Base-by-base conservation (phyloP, 176 grass and related monocot genomes). In the Calamus simplicifolius region DNA sequence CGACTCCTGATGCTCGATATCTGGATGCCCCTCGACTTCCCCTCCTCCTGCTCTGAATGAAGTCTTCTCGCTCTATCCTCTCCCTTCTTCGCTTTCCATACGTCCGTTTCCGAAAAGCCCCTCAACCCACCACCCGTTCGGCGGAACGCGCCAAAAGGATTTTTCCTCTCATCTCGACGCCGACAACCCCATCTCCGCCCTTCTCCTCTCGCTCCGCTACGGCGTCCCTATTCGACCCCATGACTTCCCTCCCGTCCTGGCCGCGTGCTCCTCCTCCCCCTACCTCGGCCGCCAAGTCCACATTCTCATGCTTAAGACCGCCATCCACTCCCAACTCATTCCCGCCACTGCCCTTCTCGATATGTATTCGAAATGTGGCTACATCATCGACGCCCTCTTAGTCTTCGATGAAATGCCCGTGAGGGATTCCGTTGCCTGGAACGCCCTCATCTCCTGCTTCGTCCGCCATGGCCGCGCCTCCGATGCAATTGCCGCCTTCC, bases 331-430 rank as follows among this genome's bases (percentile, higher is more conserved):
- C 23, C 28, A 49, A 54, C 58, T 77, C 21, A 38, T 76, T 52
- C 67, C 74, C 38, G 62, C 81, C 70, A 89, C 81, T 38, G 74
- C 86, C 50, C 77, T 89, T 26, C 81, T 89, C 16, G 67, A 63
- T 0, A 25, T 74, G 3, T 81, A 81, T 29, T 62, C 67, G 0
- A 81, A 68, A 8, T 71, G 52, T n/a, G 74, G 73, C 23, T 62
- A 50, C 57, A 66, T 79, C 10, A 5, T 0, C 57, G 54, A 69
- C 10, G 86, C 86, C 5, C 62, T 68, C 66, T 57, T 48, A 43
- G 48, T 85, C 62, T 89, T 85, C 71, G 81, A 85, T 58, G 74
- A 81, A 85, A 89, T 89, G 74, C 62, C 86, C 8, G 30, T 15
- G 1, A 58, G 78, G 35, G 81, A 85, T 50, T 18, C 78, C 23